phyloP scores from a whole-genome alignment of 2,329 filamentous ascomycete species.

The Fusarium sp. region DNA sequence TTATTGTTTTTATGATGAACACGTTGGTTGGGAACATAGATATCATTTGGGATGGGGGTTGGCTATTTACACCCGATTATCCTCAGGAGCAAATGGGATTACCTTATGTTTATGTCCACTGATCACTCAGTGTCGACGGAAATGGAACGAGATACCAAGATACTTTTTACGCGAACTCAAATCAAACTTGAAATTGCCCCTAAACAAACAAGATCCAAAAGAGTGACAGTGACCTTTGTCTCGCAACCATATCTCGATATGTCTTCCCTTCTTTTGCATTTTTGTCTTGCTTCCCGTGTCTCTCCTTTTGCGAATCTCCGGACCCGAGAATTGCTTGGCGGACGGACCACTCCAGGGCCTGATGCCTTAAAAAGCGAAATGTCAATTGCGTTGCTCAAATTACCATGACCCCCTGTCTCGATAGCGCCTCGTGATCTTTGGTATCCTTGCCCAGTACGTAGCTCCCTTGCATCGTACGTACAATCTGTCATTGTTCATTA shows the following conservation, averaged over 20 bases:
- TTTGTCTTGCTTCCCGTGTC: neutral
- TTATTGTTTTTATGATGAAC: conserved; percentile 39
- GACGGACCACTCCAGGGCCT: neutral
- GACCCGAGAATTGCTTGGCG: conserved; percentile 8
- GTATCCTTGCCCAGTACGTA: conserved; percentile 29
- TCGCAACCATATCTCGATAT: neutral
- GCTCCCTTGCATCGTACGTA: conserved; percentile 32
- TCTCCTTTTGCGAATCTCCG: conserved; percentile 1
- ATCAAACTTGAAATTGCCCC: conserved; percentile 29
- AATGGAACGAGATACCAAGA: conserved; percentile 42
- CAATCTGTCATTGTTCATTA: conserved; percentile 9
- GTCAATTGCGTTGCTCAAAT: conserved; percentile 29
- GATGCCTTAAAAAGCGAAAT: neutral
- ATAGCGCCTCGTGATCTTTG: conserved; percentile 42
- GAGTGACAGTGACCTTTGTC: conserved; percentile 2
- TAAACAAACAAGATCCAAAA: conserved; percentile 1
- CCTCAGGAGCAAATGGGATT: conserved; percentile 35
- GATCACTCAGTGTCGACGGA: conserved; percentile 43
- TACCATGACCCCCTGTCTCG: conserved; percentile 35
- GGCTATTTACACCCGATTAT: conserved; percentile 19
- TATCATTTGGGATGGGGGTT: conserved; percentile 37
- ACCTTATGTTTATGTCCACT: conserved; percentile 36
- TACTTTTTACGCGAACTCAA: conserved; percentile 35
- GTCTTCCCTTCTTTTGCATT: neutral
- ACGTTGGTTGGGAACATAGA: conserved; percentile 44